These are phyloP conservation scores for Torulaspora gathmanii DNA, from an alignment of 805 yeast genomes.

Conservation along the genomic window DNA sequence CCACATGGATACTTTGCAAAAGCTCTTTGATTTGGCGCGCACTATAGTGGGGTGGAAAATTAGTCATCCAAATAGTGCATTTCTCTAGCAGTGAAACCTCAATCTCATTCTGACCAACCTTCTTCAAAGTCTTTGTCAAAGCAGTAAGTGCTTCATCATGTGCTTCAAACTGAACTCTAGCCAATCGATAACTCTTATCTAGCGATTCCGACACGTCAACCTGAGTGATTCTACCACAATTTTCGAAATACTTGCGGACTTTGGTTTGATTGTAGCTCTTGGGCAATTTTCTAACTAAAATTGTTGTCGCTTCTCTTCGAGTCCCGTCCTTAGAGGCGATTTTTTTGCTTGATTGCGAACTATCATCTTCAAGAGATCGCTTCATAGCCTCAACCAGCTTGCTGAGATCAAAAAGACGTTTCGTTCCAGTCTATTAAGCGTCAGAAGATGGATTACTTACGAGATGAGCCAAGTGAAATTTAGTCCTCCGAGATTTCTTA, in stretches of 20 bases:
- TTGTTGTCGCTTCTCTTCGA: conserved; percentile 52
- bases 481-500: neutral
- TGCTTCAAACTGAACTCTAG: conserved; percentile 54
- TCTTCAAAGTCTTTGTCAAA: conserved; percentile 53
- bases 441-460: neutral
- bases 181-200: conserved; percentile 33
- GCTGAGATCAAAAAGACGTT: neutral
- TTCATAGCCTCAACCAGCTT: conserved; percentile 1
- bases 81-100: conserved; percentile 43
- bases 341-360: conserved; percentile 7
- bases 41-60: conserved; percentile 57
- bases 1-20: conserved; percentile 40
- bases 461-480: neutral
- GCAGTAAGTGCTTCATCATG: conserved; percentile 52
- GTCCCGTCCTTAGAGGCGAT: conserved; percentile 6
- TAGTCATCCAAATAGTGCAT: conserved; percentile 66
- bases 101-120: conserved; percentile 41
- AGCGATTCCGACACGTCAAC: conserved; percentile 29
- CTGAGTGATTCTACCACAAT: conserved; percentile 54
- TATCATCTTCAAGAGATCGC: conserved; percentile 10
- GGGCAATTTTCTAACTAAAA: conserved; percentile 51
- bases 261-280: conserved; percentile 37
- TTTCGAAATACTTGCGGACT: conserved; percentile 45
- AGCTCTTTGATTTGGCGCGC: conserved; percentile 38
- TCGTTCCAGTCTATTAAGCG: neutral